Evolutionary conservation across 805 yeast species (phyloP), one percentile per base, ranked within the genome.

Genomic region (Hanseniaspora osmophila): DNA sequence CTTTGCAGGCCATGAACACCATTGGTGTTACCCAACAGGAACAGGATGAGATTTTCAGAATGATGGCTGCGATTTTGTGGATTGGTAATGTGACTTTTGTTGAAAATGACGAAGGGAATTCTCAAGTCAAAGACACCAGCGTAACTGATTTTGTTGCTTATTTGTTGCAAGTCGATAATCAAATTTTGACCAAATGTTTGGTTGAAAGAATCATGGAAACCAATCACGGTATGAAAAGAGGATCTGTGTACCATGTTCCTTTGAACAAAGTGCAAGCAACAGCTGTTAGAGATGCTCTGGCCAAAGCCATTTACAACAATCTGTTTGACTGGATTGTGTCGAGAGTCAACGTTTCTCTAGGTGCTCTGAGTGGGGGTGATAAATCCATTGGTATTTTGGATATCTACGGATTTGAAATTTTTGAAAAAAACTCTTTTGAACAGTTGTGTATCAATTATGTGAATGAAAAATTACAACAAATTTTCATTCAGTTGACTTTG

Each of bases 81-180:
- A 77, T 90, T 45, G 99, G 99, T 54, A 92, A 92, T 61, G 70
- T 92, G 42, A 72, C 87, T 7, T 92, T 92, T 58, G 69, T 69
- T 2, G 96, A 90, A 63, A 82, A 86, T 58, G 92, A 78, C 32
- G 85, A 78, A 51, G 96, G 96, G 12, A 84, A 84, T 56, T 82
- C 96, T 0, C 70, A 74, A 38, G 73, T 92, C 19, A 72, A 84
- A 41, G 99, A 92, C 59, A 72, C 79, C 2, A 80, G 90, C 11
- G 96, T 92, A n/a, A 84, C 96, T 2, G 84, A 84, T 55, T 92
- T 90, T 62, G 94, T 88, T 41, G 97, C 96, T 1, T 92, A 92
- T 59, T 66, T 92, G 46, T 67, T 92, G 51, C 87, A 87, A 51
- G 94, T 90, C 10, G 80, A 81, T 54, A 72, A 83, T 2, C 74